Percentiles rank a stretch among this genome's conserved stretches.
phyloP scores from a whole-genome alignment of 208 protist species.

The Sergeia podlipaevii region DNA sequence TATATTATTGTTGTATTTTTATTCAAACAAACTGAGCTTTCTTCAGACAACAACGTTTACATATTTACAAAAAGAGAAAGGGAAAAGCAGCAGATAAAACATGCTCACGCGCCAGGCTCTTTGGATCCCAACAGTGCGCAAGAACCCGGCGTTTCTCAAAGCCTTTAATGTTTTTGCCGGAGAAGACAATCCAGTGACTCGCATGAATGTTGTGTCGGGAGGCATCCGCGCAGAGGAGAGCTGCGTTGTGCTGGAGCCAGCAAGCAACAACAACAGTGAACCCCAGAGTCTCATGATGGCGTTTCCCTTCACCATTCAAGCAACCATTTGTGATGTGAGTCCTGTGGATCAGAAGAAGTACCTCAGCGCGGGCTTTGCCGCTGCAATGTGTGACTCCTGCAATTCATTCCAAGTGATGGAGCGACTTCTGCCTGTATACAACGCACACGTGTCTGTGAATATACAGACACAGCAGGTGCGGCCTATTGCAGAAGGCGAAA shows the following conservation, averaged over 20 bases:
- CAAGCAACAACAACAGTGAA: constrained; percentile 6
- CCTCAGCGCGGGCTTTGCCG: constrained; percentile 41
- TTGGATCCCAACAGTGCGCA: constrained; percentile 53
- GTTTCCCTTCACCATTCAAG: constrained; percentile 37
- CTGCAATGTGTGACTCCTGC: constrained; percentile 43
- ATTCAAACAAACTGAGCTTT: too few species aligned
- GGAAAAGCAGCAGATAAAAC: too few species aligned
- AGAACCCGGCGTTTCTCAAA: constrained; percentile 45
- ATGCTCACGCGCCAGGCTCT: constrained; percentile 55
- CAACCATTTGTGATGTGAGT: constrained; percentile 31
- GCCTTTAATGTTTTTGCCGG: constrained; percentile 23
- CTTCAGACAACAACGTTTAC: too few species aligned
- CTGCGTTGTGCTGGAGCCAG: constrained; percentile 30
- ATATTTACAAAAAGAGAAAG: too few species aligned
- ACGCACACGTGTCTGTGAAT: constrained; percentile 66
- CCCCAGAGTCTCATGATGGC: constrained; percentile 33
- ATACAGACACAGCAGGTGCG: constrained; percentile 37
- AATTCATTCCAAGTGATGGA: constrained; percentile 74
- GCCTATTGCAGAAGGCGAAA: constrained; percentile 35
- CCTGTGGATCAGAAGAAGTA: neutral
- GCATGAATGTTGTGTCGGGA: constrained; percentile 10
- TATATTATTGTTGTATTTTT: too few species aligned
- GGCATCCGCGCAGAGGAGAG: constrained; percentile 31
- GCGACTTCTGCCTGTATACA: constrained; percentile 34
- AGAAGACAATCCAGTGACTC: constrained; percentile 37